Percentiles rank a stretch among this genome's conserved stretches.
Conservation (phyloP, 1,284 basidiomycete genomes). For the Cutaneotrichosporon arboriforme region DNA sequence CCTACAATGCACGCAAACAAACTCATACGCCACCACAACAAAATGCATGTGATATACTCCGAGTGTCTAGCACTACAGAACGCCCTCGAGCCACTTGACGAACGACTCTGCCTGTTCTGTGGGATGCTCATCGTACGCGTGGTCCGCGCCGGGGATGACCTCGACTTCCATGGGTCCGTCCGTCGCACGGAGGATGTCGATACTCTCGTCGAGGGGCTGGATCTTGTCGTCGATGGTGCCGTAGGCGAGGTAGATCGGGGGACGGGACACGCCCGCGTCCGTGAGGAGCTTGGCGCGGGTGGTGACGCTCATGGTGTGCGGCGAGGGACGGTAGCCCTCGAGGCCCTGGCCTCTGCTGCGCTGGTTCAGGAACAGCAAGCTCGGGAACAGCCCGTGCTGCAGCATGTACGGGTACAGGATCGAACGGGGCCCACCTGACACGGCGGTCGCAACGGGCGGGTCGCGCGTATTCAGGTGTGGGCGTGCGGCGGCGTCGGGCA, state of each 20-base stretch:
- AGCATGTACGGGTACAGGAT: conserved; percentile 47
- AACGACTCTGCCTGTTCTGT: conserved; percentile 34
- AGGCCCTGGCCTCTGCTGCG: conserved; percentile 31
- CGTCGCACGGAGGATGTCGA: conserved; percentile 20
- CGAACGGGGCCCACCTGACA: conserved; percentile 39
- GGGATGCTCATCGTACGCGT: conserved; percentile 41
- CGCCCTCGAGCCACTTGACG: conserved; percentile 31
- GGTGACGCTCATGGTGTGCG: conserved; percentile 33
- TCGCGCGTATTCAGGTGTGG: conserved; percentile 40
- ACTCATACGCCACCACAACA: too few relatives aligned
- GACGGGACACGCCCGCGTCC: neutral
- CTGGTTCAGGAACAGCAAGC: conserved; percentile 39
- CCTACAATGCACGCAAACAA: too few relatives aligned
- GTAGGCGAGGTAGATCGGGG: conserved; percentile 36
- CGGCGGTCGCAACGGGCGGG: conserved; percentile 31
- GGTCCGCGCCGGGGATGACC: conserved; percentile 30
- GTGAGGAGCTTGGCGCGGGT: conserved; percentile 22
- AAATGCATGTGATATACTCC: neutral
- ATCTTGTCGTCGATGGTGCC: conserved; percentile 37
- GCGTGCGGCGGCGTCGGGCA: conserved; percentile 35
- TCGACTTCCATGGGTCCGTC: conserved; percentile 22
- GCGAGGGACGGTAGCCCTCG: conserved; percentile 35
- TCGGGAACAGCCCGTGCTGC: conserved; percentile 43
- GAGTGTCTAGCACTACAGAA: neutral
- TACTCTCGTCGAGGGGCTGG: conserved; percentile 38